Evolutionary conservation across 768 basidiomycete species (phyloP), one percentile per base, ranked within the genome.

Genomic region (Suillus paluster): DNA sequence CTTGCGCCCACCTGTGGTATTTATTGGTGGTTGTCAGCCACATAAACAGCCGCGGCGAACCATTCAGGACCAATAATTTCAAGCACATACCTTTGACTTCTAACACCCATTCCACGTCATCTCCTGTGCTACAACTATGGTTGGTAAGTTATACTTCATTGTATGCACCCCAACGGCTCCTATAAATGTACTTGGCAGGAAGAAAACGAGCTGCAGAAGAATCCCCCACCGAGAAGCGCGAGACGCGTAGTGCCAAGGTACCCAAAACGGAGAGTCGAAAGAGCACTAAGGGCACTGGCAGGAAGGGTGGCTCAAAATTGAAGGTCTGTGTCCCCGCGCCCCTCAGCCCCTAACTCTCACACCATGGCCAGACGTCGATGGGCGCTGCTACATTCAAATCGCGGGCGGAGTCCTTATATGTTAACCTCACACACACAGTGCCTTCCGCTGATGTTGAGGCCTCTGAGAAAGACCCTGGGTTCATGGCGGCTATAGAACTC

Each of bases 321-420:
- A 88, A 86, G 81, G 85, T 83, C 57, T 65, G 76, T 64, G 39
- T 25, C 15, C 10, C 63, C 7, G 30, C 15, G 39, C 27, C 33
- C 7, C 42, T 23, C 46, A 55, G 45, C n/a, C 39, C 23, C 61
- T 63, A 49, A 59, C 52, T 1, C 45, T 56, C 55, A 53, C 54
- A 11, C 17, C 15, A 33, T 44, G 53, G 57, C 21, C 69, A 87
- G 84, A 72, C 80, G 0, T 77, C 77, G 41, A 71, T 88, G 49
- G 73, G 84, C 5, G 76, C 81, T 1, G 75, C 83, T 2, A 71
- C 76, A 11, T 92, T 92, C 78, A 87, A 83, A 67, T 75, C 80
- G n/a, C 82, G 82, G 60, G 92, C 91, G 9, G 74, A 86, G 17
- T 90, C 92, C 3, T 73, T 94, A 9, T 86, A 92, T 66, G 77